phyloP scores from a whole-genome alignment of 164 flowering plant genomes.

The Chimonanthus praecox region DNA sequence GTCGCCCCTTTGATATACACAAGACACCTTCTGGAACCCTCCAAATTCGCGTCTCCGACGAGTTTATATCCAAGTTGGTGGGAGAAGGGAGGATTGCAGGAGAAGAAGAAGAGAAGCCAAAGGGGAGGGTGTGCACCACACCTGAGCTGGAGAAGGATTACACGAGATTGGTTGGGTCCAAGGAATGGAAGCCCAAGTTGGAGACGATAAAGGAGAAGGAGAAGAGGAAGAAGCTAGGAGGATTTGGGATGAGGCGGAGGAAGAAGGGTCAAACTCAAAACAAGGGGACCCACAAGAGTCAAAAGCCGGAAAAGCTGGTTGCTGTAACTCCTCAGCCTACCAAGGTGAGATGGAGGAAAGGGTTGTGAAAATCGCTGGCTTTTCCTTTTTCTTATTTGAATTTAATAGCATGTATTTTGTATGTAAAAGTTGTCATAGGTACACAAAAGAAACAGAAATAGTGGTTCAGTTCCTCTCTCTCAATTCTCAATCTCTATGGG shows the following conservation, averaged over 20 bases:
- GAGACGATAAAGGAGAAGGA: slow-evolving; percentile 45
- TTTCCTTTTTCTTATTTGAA: background rate
- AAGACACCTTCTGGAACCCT: slow-evolving; percentile 42
- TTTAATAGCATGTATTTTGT: slow-evolving; percentile 3
- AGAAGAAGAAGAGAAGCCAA: background rate
- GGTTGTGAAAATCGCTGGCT: background rate
- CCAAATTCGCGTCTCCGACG: slow-evolving; percentile 55
- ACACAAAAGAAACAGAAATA: background rate
- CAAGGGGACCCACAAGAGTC: background rate
- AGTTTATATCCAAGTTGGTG: slow-evolving; percentile 42
- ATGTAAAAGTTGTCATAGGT: slow-evolving; percentile 3
- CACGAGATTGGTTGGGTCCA: slow-evolving; percentile 35
- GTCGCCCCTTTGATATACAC: slow-evolving; percentile 45
- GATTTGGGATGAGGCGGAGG: slow-evolving; percentile 20
- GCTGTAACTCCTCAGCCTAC: background rate
- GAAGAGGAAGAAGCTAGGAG: slow-evolving; percentile 4
- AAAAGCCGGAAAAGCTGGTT: background rate
- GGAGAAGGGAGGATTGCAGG: slow-evolving; percentile 11
- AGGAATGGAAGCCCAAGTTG: slow-evolving; percentile 56
- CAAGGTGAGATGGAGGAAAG: slow-evolving; percentile 3
- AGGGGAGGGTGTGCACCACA: slow-evolving; percentile 39
- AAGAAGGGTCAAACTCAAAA: slow-evolving; percentile 5
- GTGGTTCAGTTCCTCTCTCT: background rate
- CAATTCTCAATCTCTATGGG: background rate
- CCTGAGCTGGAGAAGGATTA: slow-evolving; percentile 53